These are phyloP conservation scores for Blumeria graminis DNA, from an alignment of 2,329 filamentous ascomycete genomes.

Conservation along the genomic window DNA sequence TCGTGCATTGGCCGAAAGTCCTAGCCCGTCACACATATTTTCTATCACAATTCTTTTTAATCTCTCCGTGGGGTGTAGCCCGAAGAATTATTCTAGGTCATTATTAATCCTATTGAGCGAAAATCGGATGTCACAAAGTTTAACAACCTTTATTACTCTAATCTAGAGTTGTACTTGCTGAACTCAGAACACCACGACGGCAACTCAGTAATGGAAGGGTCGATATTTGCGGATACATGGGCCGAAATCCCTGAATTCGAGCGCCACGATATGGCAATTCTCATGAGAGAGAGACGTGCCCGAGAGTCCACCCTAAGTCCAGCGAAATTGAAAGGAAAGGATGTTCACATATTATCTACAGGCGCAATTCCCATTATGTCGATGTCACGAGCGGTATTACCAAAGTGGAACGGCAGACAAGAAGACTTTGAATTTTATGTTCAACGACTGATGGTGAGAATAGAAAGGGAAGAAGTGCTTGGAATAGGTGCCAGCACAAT, in stretches of 20 bases:
- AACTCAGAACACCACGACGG: neutral
- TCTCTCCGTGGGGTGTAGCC: neutral
- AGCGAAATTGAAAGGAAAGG: too few relatives aligned
- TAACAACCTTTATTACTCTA: too few relatives aligned
- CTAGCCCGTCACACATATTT: neutral
- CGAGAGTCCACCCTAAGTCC: too few relatives aligned
- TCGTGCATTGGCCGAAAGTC: too few relatives aligned
- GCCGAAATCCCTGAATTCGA: neutral
- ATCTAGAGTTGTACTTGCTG: too few relatives aligned
- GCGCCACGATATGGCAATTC: neutral
- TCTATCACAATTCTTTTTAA: neutral
- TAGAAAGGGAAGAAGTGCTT: neutral
- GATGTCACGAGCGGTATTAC: neutral
- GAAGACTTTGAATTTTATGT: conserved; percentile 1
- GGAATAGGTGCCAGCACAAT: neutral
- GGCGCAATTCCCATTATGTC: neutral
- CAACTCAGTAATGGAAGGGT: neutral
- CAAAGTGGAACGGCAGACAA: neutral
- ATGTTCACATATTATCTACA: too few relatives aligned
- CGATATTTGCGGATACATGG: neutral
- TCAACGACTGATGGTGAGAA: neutral
- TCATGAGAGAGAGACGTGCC: neutral
- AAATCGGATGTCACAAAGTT: too few relatives aligned
- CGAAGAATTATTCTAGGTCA: neutral
- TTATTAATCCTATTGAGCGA: too few relatives aligned